phyloP scores from a whole-genome alignment of 2,329 filamentous ascomycete species.

The Fusarium cicatricum region DNA sequence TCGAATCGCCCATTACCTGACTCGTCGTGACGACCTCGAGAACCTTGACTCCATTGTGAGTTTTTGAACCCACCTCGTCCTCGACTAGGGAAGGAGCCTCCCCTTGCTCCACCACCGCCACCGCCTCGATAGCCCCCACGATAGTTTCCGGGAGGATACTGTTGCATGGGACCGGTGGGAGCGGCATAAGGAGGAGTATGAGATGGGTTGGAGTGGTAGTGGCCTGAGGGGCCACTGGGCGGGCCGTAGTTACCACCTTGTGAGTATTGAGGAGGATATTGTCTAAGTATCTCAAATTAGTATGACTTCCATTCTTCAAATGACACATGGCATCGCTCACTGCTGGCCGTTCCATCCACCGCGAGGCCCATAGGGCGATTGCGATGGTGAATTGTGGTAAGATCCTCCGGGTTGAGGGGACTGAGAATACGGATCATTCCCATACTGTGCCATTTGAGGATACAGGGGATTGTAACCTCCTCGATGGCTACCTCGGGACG shows the following conservation, averaged over 20 bases:
- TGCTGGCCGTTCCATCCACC: slow-evolving; percentile 51
- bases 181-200: slow-evolving; percentile 64
- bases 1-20: slow-evolving; percentile 29
- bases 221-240: slow-evolving; percentile 60
- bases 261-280: slow-evolving; percentile 69
- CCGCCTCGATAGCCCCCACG: slow-evolving; percentile 61
- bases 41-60: slow-evolving; percentile 66
- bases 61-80: slow-evolving; percentile 72
- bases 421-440: slow-evolving; percentile 50
- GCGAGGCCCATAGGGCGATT: slow-evolving; percentile 54
- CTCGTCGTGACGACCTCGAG: slow-evolving; percentile 38
- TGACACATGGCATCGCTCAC: slow-evolving; percentile 45
- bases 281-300: slow-evolving; percentile 53
- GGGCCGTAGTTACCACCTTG: slow-evolving; percentile 59
- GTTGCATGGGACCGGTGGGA: slow-evolving; percentile 65
- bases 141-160: slow-evolving; percentile 57
- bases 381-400: slow-evolving; percentile 56
- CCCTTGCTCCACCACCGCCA: slow-evolving; percentile 65
- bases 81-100: slow-evolving; percentile 63
- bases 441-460: slow-evolving; percentile 49
- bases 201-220: slow-evolving; percentile 59
- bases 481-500: slow-evolving; percentile 53
- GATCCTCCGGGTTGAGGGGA: slow-evolving; percentile 55
- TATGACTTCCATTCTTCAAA: background rate
- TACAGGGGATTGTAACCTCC: slow-evolving; percentile 53